phyloP scores from a whole-genome alignment of 2,329 filamentous ascomycete genomes.

The Exophiala alcalophila region DNA sequence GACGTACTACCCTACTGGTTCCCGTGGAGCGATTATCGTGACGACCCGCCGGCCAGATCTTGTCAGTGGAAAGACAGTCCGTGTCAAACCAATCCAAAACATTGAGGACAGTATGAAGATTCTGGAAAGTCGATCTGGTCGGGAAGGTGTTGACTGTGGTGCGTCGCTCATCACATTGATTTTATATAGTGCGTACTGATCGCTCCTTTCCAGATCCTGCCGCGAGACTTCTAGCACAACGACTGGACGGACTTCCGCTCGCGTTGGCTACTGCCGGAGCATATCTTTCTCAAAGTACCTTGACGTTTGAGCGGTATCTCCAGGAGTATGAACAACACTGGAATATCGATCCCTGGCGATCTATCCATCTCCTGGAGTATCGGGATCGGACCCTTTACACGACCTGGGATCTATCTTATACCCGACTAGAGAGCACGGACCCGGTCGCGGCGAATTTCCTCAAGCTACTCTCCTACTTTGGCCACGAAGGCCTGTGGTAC shows the following conservation, averaged over 20 bases:
- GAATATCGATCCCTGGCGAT: constrained; percentile 24
- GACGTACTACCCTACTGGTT: constrained; percentile 19
- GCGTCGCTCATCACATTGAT: constrained; percentile 1
- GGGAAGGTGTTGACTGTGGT: constrained; percentile 17
- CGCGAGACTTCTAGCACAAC: constrained; percentile 32
- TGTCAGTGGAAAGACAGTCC: constrained; percentile 12
- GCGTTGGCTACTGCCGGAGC: constrained; percentile 48
- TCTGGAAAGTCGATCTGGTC: constrained; percentile 13
- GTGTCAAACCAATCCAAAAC: constrained; percentile 5
- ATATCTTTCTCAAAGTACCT: constrained; percentile 42
- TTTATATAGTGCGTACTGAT: neutral
- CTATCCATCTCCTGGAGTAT: constrained; percentile 16
- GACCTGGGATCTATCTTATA: constrained; percentile 26
- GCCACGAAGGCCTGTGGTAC: constrained; percentile 47
- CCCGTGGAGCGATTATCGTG: constrained; percentile 27
- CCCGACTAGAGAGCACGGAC: constrained; percentile 15
- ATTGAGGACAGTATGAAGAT: constrained; percentile 19
- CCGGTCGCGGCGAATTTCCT: constrained; percentile 37
- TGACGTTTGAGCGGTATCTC: constrained; percentile 42
- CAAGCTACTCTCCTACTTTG: constrained; percentile 44
- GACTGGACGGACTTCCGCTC: constrained; percentile 47
- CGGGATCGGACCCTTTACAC: constrained; percentile 23
- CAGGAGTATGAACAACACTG: constrained; percentile 41
- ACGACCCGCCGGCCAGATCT: constrained; percentile 24
- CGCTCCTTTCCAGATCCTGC: constrained; percentile 10